Conservation (phyloP, 176 grass and related monocot species). For the Musa schizocarpa region DNA sequence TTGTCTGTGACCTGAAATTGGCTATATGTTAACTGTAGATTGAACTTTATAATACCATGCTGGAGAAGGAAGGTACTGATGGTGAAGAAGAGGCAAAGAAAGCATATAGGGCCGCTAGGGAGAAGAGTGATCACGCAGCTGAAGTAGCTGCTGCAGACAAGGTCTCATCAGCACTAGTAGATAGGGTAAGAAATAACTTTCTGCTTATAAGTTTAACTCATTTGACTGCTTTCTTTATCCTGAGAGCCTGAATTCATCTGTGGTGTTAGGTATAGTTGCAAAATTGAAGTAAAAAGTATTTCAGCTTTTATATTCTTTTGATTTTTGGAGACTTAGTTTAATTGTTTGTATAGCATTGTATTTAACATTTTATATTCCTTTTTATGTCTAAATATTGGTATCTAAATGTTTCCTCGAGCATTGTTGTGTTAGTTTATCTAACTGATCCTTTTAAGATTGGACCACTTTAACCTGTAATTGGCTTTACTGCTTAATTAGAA, state of each 20-base stretch:
- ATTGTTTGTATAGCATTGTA: too few species aligned
- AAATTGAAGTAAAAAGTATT: not conserved
- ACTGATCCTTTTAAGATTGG: too few species aligned
- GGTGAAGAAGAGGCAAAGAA: conserved; percentile 85
- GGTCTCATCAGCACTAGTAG: conserved; percentile 82
- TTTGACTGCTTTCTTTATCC: not conserved
- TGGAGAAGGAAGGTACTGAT: conserved; percentile 80
- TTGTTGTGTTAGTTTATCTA: too few species aligned
- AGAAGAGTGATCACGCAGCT: conserved; percentile 62
- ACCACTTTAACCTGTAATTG: too few species aligned
- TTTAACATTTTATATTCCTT: too few species aligned
- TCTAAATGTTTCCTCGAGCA: too few species aligned
- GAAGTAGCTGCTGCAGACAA: conserved; percentile 53
- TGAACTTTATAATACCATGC: conserved; percentile 75
- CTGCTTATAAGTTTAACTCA: not conserved
- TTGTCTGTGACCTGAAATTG: not conserved
- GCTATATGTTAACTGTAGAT: conserved; percentile 41
- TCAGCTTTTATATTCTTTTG: not conserved
- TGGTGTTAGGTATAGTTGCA: not conserved
- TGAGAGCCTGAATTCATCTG: not conserved
- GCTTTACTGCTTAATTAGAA: too few species aligned
- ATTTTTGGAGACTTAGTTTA: too few species aligned
- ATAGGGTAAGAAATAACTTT: conserved; percentile 45
- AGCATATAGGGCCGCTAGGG: conserved; percentile 75
- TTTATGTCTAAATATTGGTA: too few species aligned